Conservation (phyloP, 1,284 basidiomycete species). For the Ganoderma sinense region DNA sequence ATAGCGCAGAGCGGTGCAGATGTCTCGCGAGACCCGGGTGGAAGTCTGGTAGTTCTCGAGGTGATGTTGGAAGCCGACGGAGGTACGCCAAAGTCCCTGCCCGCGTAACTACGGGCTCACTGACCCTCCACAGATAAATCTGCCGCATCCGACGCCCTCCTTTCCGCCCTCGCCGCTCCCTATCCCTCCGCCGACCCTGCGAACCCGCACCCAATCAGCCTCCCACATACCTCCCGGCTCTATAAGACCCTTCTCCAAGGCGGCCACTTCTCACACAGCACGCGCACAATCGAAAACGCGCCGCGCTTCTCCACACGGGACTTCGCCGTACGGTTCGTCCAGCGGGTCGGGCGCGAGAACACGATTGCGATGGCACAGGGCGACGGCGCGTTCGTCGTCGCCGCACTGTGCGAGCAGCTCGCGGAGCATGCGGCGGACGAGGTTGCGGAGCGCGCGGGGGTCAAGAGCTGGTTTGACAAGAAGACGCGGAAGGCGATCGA, state of each 20-base stretch:
- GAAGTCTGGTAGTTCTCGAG: slow-evolving; percentile 79
- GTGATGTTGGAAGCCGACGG: slow-evolving; percentile 85
- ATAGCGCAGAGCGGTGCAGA: slow-evolving; percentile 65
- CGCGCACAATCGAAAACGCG: slow-evolving; percentile 57
- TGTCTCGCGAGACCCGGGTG: slow-evolving; percentile 77
- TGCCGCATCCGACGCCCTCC: slow-evolving; percentile 63
- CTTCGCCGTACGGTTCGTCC: slow-evolving; percentile 69
- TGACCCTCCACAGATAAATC: slow-evolving; percentile 67
- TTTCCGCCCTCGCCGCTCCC: slow-evolving; percentile 58
- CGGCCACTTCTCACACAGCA: slow-evolving; percentile 81
- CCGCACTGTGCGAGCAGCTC: slow-evolving; percentile 79
- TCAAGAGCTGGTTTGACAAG: slow-evolving; percentile 29
- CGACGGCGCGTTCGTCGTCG: slow-evolving; percentile 80
- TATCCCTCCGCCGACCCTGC: slow-evolving; percentile 61
- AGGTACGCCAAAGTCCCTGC: slow-evolving; percentile 56
- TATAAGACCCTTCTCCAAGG: slow-evolving; percentile 90
- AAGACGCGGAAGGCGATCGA: slow-evolving; percentile 26
- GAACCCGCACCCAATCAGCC: slow-evolving; percentile 73
- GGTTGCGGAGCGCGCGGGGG: slow-evolving; percentile 15
- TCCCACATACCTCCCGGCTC: slow-evolving; percentile 80
- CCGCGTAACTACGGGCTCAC: not conserved
- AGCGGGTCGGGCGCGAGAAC: slow-evolving; percentile 61
- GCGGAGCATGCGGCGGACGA: slow-evolving; percentile 11
- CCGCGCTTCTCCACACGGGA: slow-evolving; percentile 58
- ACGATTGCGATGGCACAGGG: slow-evolving; percentile 68